These are phyloP conservation scores for Pichia kluyveri DNA, from an alignment of 805 yeast species.

Conservation along the genomic window DNA sequence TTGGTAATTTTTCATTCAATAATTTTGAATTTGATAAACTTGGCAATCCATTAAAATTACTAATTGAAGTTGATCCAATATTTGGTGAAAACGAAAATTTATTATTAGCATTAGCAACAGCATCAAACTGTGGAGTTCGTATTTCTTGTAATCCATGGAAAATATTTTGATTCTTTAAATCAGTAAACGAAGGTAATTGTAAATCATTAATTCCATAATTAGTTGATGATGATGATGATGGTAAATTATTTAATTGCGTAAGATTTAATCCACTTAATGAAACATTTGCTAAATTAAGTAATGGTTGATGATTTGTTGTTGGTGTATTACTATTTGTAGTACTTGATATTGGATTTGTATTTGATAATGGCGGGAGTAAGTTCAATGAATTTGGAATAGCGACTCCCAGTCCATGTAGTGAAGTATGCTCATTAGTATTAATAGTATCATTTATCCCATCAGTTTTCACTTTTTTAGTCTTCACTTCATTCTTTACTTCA, in stretches of 20 bases:
- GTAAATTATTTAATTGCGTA: constrained; percentile 1
- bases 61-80: too few species aligned
- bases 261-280: constrained; percentile 3
- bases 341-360: not conserved
- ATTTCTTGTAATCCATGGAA: constrained; percentile 1
- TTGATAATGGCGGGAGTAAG: not conserved
- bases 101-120: not conserved
- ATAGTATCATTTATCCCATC: not conserved
- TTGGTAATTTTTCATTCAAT: too few species aligned
- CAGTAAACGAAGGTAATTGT: constrained; percentile 10
- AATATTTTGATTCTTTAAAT: constrained; percentile 2
- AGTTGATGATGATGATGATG: not conserved
- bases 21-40: too few species aligned
- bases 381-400: not conserved
- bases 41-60: too few species aligned
- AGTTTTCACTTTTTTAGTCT: not conserved
- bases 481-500: too few species aligned
- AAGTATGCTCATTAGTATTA: not conserved
- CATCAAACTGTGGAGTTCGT: constrained; percentile 3
- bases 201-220: not conserved
- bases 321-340: too few species aligned
- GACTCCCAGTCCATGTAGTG: not conserved
- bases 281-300: constrained; percentile 6
- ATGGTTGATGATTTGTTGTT: not conserved
- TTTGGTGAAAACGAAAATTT: constrained; percentile 4